Evolutionary conservation across 495 filamentous ascomycete species (phyloP), one percentile per base, ranked within the genome.

Genomic region (Staphylotrichum tortipilum): DNA sequence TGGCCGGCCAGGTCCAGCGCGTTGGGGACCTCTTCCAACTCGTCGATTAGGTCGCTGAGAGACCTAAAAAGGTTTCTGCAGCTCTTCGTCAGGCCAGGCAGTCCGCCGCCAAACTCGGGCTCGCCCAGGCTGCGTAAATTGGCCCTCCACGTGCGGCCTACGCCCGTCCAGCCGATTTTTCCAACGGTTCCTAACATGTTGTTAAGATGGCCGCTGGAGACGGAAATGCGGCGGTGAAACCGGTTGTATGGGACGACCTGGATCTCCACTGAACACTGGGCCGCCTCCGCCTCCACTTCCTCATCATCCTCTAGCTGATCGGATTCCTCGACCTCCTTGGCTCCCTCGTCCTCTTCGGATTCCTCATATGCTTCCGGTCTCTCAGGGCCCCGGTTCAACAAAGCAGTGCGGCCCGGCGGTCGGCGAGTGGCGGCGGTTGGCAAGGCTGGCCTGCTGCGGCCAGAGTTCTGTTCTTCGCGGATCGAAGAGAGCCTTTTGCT

Each of bases 171-270:
- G 7, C 44, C 54, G 3, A 19, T 9, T 35, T 34, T 34, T 1
- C 54, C 54, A 37, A 56, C 47, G 7, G 47, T 10, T 5, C 11
- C n/a, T 17, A 19, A 30, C 42, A 56, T 44, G 3, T 40, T 22
- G 9, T 39, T 33, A 7, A 52, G 24, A 10, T 41, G 42, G 9
- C 11, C 12, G 21, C 49, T 38, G 5, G 3, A 15, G 4, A 49
- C 29, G 1, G 37, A 7, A 11, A 53, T 47, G 10, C 17, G 22
- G 15, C 14, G 15, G n/a, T 36, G 29, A 6, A n/a, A 10, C 21
- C 2, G 2, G 23, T 4, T 7, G 9, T 37, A 36, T 7, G 51
- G 18, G 3, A 10, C 34, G 12, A 31, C 21, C 7, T 11, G 19
- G 3, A 49, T 26, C 3, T 3, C 30, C 18, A 5, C 23, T 10